Percentiles rank a stretch among this genome's conserved stretches.
phyloP scores from a whole-genome alignment of 202 grass and related monocot species.

The Setaria viridis region DNA sequence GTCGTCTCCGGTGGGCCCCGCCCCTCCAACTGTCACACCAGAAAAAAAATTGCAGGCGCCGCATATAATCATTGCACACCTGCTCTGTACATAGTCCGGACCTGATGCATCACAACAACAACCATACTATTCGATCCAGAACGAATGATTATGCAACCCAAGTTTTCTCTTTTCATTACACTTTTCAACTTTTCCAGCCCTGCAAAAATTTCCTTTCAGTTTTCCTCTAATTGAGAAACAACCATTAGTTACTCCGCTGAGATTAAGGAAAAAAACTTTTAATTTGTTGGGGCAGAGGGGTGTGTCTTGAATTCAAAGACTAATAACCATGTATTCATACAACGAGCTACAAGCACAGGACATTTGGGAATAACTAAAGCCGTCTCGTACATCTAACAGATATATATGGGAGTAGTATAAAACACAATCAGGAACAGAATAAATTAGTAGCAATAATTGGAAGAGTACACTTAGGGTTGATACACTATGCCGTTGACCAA shows the following conservation, averaged over 20 bases:
- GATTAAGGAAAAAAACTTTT: background rate
- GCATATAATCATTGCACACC: background rate
- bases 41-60: conserved; percentile 26
- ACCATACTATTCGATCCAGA: background rate
- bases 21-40: conserved; percentile 12
- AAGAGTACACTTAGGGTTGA: background rate
- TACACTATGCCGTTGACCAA: background rate
- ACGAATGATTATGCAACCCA: background rate
- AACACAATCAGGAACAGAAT: background rate
- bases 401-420: background rate
- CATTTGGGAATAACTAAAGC: background rate
- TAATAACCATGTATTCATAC: background rate
- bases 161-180: background rate
- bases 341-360: background rate
- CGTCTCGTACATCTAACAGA: background rate
- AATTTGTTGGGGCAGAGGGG: background rate
- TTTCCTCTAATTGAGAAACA: background rate
- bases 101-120: background rate
- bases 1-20: background rate
- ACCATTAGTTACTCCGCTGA: background rate
- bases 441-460: background rate
- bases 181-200: background rate
- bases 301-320: background rate
- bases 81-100: background rate
- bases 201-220: background rate